Base-by-base conservation (phyloP, 129 eudicot species). In the Rutidosis leptorrhynchoides region DNA sequence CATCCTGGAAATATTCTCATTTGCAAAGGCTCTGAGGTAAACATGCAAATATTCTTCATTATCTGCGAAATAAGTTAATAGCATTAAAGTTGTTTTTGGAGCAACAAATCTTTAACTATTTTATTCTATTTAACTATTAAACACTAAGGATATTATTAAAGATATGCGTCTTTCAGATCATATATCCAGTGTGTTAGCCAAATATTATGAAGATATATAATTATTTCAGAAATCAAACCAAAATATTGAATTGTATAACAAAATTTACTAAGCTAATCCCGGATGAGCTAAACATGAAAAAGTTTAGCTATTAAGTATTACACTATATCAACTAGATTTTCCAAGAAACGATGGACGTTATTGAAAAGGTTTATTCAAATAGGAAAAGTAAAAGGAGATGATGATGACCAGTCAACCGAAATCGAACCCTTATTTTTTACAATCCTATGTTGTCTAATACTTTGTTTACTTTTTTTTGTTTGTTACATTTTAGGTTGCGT, bases 1-100 rank as follows among this genome's bases (percentile, higher is more conserved):
- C 98, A 93, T 79, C 98, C 98, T 42, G 98, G 98, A 65, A 93
- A 93, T 73, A 93, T 93, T 64, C 73, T 93, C 67, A 81, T 93
- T 62, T 93, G 98, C 67, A 80, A 76, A 77, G 96, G 92, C 78
- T 93, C 98, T 25, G 82, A 86, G 89, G 98, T 74, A 78, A 80
- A 75, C 64, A 21, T 63, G 33, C 16, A 22, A 28, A 71, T 15
- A 11, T 37, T 16, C 29, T 53, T 9, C 5, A 46, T 24, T 78
- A 30, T 33, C 27, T 63, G 3, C 51, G 27, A 26, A 27, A 7
- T 23, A 51, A 20, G 35, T 6, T 57, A 4, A 27, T 57, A 25
- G 15, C 19, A 22, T 15, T 15, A 26, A 26, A 9, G 11, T 6
- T 6, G 0, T 12, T 8, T 25, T 26, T 25, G 30, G 22, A 20